Evolutionary conservation across 208 protist genomes (phyloP).

Genomic region (Naegleria gruberi): DNA sequence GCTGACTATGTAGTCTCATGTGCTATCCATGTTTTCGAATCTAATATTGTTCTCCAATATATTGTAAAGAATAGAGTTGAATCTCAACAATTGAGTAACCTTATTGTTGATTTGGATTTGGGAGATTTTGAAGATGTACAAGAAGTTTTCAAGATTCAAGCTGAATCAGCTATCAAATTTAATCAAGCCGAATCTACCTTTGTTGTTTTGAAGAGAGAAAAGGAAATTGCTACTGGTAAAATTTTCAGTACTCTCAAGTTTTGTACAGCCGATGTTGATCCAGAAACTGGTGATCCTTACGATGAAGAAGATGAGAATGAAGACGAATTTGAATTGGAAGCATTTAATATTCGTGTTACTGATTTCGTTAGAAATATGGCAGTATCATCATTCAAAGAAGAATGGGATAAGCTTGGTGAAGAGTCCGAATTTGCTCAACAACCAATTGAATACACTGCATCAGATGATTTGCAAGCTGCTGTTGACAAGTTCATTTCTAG

Average conservation of each 20-base stretch:
- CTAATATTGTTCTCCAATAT: slow-evolving; percentile 88
- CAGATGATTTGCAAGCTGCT: neutral
- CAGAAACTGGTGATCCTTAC: neutral
- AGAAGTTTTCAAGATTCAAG: neutral
- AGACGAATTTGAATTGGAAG: neutral
- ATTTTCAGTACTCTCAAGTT: neutral
- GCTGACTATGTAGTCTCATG: slow-evolving; percentile 92
- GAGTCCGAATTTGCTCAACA: neutral
- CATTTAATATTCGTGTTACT: neutral
- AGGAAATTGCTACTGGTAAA: neutral
- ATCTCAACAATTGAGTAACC: slow-evolving; percentile 65
- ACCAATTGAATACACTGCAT: neutral
- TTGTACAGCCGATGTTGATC: neutral
- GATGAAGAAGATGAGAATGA: neutral
- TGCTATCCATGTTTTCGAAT: slow-evolving; percentile 82
- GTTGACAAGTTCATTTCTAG: neutral
- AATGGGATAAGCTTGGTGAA: neutral
- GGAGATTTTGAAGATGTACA: neutral
- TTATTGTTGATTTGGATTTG: slow-evolving; percentile 61
- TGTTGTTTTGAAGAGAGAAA: neutral
- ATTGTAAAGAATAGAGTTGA: slow-evolving; percentile 83
- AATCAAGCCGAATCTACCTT: neutral
- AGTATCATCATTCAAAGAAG: neutral
- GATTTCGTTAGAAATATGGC: neutral
- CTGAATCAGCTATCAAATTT: neutral